These are phyloP conservation scores for Salix purpurea DNA, from an alignment of 345 rosid species.

Conservation along the genomic window DNA sequence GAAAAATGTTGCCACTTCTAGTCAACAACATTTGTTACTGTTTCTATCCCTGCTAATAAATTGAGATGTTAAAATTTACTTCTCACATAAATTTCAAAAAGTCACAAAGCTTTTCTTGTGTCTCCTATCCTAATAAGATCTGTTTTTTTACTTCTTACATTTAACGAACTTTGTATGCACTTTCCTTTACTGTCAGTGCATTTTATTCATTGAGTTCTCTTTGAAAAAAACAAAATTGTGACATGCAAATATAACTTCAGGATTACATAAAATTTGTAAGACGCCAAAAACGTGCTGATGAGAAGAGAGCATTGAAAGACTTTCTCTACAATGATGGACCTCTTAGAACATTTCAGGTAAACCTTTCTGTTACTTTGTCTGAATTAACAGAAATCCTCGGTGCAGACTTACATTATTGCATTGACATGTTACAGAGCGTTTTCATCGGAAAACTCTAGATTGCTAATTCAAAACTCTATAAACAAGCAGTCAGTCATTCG, in stretches of 20 bases:
- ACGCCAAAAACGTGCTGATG: constrained; percentile 57
- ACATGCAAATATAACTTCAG: constrained; percentile 30
- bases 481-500: not conserved
- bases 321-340: constrained; percentile 34
- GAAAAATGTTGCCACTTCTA: not conserved
- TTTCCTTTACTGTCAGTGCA: not conserved
- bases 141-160: no score
- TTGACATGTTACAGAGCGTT: not conserved
- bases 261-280: constrained; percentile 32
- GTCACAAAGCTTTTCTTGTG: not conserved
- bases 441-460: no score
- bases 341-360: constrained; percentile 37
- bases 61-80: not conserved
- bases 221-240: constrained; percentile 8
- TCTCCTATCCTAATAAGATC: no score
- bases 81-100: not conserved
- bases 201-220: not conserved
- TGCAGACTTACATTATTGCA: not conserved
- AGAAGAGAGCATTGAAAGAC: constrained; percentile 50
- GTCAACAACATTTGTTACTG: not conserved
- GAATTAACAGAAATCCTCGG: not conserved
- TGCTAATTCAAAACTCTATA: no score
- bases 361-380: not conserved
- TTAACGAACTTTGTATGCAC: not conserved
- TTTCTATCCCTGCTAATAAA: not conserved